These are phyloP conservation scores for Fraxinus baroniana DNA, from an alignment of 305 asterid species.

Conservation along the genomic window DNA sequence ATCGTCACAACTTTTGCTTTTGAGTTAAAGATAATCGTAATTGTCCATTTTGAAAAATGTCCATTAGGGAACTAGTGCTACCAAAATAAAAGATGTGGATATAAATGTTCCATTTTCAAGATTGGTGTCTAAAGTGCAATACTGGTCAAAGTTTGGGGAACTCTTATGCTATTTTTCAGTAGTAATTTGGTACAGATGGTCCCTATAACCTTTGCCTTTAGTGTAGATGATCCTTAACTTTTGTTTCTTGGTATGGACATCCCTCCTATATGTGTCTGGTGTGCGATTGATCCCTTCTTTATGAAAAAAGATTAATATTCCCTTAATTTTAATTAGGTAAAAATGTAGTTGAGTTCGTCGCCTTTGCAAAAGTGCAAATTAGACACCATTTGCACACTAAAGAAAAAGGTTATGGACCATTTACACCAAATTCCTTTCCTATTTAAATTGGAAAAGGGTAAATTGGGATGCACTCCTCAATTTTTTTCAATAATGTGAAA, in stretches of 20 bases:
- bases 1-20: neutral
- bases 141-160: neutral
- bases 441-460: neutral
- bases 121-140: neutral
- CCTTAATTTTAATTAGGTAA: neutral
- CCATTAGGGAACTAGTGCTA: neutral
- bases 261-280: neutral
- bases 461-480: neutral
- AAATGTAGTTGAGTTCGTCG: neutral
- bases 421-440: neutral
- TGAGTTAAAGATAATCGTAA: neutral
- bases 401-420: neutral
- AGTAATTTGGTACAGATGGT: neutral
- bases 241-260: neutral
- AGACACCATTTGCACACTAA: neutral
- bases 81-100: neutral
- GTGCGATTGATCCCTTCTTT: neutral
- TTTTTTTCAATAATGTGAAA: neutral
- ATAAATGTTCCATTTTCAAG: neutral
- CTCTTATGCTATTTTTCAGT: neutral
- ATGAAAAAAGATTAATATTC: neutral
- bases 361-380: neutral
- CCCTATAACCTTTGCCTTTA: neutral
- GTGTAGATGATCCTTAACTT: neutral
- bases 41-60: neutral